Percentiles rank a stretch among this genome's conserved stretches.
Evolutionary conservation across 768 basidiomycete genomes (phyloP).

Genomic region (Podaxis sp.): DNA sequence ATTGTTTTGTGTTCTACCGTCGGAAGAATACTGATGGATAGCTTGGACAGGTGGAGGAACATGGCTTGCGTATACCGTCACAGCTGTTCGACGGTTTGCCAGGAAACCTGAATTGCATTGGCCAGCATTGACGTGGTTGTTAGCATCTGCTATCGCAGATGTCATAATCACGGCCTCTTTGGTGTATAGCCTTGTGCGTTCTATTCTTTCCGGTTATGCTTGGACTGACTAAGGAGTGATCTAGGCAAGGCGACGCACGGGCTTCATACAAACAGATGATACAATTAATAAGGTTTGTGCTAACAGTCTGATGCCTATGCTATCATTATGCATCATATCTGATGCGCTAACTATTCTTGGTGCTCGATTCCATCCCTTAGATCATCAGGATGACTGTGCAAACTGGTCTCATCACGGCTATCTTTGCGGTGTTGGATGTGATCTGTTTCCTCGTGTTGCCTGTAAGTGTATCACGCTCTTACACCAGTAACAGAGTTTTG

Average conservation of each 20-base stretch:
- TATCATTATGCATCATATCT: slow-evolving; percentile 12
- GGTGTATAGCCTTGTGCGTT: slow-evolving; percentile 36
- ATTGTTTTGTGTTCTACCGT: neutral
- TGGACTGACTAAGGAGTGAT: neutral
- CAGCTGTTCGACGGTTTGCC: slow-evolving; percentile 21
- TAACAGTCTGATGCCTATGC: no score
- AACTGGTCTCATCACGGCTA: slow-evolving; percentile 24
- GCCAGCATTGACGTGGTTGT: slow-evolving; percentile 39
- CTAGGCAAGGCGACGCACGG: slow-evolving; percentile 33
- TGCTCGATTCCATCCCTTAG: neutral
- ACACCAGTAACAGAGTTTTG: neutral
- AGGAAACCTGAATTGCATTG: slow-evolving; percentile 26
- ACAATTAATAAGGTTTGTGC: slow-evolving; percentile 25
- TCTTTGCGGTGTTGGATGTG: slow-evolving; percentile 26
- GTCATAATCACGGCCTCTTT: slow-evolving; percentile 40
- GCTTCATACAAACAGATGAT: slow-evolving; percentile 30
- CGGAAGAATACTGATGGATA: neutral
- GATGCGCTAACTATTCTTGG: slow-evolving; percentile 17
- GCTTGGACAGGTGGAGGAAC: slow-evolving; percentile 27
- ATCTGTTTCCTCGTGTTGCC: slow-evolving; percentile 23
- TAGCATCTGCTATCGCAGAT: slow-evolving; percentile 39
- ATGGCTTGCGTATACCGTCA: slow-evolving; percentile 24
- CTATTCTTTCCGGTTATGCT: neutral
- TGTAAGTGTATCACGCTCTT: slow-evolving; percentile 14
- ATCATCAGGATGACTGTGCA: slow-evolving; percentile 23